Evolutionary conservation across 495 filamentous ascomycete genomes (phyloP), one percentile per base, ranked within the genome.

Genomic region (Annulohypoxylon maeteangense): DNA sequence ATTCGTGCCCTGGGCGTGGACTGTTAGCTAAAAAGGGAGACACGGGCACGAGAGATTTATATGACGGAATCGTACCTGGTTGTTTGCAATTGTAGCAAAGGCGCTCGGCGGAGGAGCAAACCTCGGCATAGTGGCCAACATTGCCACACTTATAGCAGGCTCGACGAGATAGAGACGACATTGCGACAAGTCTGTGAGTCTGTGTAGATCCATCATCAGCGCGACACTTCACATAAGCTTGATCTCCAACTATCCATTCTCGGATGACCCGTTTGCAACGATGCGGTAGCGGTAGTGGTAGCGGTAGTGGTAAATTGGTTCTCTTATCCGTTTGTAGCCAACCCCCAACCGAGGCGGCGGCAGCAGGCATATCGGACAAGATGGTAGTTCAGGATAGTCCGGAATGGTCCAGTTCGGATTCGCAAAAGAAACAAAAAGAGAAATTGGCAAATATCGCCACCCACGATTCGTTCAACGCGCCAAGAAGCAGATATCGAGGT

Each of bases 71-170:
- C 83, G 74, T 89, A 94, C 92, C 92, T 74, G 92, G 92, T 83
- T 95, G 92, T 86, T 94, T 94, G 94, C 95, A 99, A 86, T 99
- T 99, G 84, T 99, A 99, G 90, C 95, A 99, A 78, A 98, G 91
- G 78, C 95, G 91, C 85, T 98, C 94, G 50, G 94, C 90, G 44
- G 94, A 97, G 60, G 94, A 92, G 89, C 95, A 99, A 70, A 95
- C 93, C 87, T 99, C 95, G 74, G 95, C 95, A 80, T 96, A 98
- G 85, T 99, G 95, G 81, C 95, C 95, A 79, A 99, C 94, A 78
- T 97, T 97, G 83, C 96, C 96, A 87, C 96, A 99, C 86, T 99
- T 99, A 88, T 98, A 99, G 89, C 96, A 99, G 69, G 95, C 96
- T 81, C 96, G 92, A 81, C 95, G 93, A 79, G 94, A 95, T 78